Evolutionary conservation across 306 rosid genomes (phyloP), one percentile per base, ranked within the genome.

Genomic region (Gynostemma pentaphyllum): DNA sequence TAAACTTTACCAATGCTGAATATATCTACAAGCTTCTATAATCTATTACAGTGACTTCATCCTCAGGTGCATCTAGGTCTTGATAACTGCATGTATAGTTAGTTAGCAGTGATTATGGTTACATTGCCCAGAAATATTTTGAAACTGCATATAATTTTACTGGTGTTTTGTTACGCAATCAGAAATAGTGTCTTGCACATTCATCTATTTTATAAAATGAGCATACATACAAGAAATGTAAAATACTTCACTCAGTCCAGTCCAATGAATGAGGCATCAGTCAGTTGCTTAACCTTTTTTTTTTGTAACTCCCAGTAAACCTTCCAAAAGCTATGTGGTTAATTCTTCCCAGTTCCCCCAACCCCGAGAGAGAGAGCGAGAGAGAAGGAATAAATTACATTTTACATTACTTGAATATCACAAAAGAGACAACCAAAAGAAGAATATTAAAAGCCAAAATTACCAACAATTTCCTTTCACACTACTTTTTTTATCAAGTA

Each of bases 1-100:
- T 34, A 11, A 4, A 50, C 54, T 23, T 49, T 19, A 21, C 45
- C 18, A 22, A 24, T 18, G 9, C 61, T 13, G 11, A 18, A n/a
- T 47, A 62, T 62, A 64, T 68, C 80, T 86, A 92, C 82, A 92
- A 86, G 80, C 98, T 92, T 78, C 98, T 76, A 74, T 92, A 92
- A 70, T 92, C 98, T 73, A 92, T 92, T 81, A 92, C 98, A 1
- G 98, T 88, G 67, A 92, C 96, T 76, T 92, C 98, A 49, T 92
- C 98, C 28, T 92, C 98, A 0, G 95, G 98, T 11, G 94, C 98
- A 72, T 92, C 98, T 70, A 92, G 77, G 72, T 92, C 98, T 84
- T 88, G 96, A 75, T 92, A 92, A 72, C 98, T 92, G 92, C 79
- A 46, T 21, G 29, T 29, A 16, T 16, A 5, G 28, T 47, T 46